A percentile compares a stretch with the other conserved stretches of the same genome.
These are phyloP conservation scores for Trametes sanguinea DNA, from an alignment of 768 basidiomycete genomes.

Conservation along the genomic window DNA sequence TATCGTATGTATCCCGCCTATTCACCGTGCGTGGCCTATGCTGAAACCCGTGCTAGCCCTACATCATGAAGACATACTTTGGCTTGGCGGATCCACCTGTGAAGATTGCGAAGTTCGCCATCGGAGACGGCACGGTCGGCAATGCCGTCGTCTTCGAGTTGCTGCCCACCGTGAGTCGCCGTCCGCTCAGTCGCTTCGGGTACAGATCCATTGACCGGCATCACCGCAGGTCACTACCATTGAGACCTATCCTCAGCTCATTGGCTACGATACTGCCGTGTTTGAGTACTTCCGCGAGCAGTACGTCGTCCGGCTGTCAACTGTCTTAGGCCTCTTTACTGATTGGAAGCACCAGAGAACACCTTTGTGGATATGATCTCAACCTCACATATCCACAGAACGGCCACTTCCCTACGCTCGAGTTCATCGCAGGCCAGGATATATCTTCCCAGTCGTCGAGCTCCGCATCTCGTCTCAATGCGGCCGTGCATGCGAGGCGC, in stretches of 20 bases:
- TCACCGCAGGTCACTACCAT: slow-evolving; percentile 50
- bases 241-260: slow-evolving; percentile 74
- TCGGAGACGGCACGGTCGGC: slow-evolving; percentile 69
- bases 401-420: slow-evolving; percentile 45
- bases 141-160: slow-evolving; percentile 50
- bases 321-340: not conserved
- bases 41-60: slow-evolving; percentile 48
- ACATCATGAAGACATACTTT: slow-evolving; percentile 75
- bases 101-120: slow-evolving; percentile 63
- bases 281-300: slow-evolving; percentile 69
- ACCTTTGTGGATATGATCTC: slow-evolving; percentile 64
- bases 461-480: not conserved
- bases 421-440: not conserved
- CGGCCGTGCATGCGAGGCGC: not conserved
- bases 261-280: slow-evolving; percentile 66
- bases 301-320: slow-evolving; percentile 40
- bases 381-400: slow-evolving; percentile 70
- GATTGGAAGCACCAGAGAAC: slow-evolving; percentile 39
- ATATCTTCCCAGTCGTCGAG: not conserved
- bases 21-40: not conserved
- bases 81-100: slow-evolving; percentile 63
- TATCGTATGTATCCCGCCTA: slow-evolving; percentile 42
- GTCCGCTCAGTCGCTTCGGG: not conserved
- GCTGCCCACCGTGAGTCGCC: slow-evolving; percentile 51
- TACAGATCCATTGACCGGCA: not conserved